phyloP scores from a whole-genome alignment of 305 asterid genomes.

The Solanum chacoense region DNA sequence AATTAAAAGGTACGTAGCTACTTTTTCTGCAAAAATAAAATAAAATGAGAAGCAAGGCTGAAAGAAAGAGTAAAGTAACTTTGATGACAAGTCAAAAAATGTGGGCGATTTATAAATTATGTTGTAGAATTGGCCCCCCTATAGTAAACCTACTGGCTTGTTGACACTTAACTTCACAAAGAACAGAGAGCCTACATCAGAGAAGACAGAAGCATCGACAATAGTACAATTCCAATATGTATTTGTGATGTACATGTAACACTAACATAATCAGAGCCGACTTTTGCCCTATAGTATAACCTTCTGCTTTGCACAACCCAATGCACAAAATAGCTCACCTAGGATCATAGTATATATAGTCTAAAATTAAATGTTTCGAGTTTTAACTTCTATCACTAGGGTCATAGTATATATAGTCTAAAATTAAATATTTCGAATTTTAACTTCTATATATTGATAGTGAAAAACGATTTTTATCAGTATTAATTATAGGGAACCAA shows the following conservation, averaged over 20 bases:
- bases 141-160: not conserved
- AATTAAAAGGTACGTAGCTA: not conserved
- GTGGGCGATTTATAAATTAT: not conserved
- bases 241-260: not conserved
- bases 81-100: not conserved
- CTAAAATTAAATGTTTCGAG: not conserved
- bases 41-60: not conserved
- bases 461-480: not conserved
- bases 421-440: not conserved
- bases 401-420: not conserved
- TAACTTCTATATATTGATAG: not conserved
- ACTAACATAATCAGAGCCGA: conserved; percentile 17
- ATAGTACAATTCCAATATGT: not conserved
- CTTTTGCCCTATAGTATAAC: not conserved
- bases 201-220: not conserved
- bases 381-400: not conserved
- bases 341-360: not conserved
- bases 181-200: not conserved
- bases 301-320: not conserved
- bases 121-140: not conserved
- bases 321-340: not conserved
- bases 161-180: not conserved
- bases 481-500: not conserved
- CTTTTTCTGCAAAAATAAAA: not conserved
- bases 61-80: not conserved